Conservation (phyloP, 352 stramenopile genomes). For the Peronosclerospora sorghi region DNA sequence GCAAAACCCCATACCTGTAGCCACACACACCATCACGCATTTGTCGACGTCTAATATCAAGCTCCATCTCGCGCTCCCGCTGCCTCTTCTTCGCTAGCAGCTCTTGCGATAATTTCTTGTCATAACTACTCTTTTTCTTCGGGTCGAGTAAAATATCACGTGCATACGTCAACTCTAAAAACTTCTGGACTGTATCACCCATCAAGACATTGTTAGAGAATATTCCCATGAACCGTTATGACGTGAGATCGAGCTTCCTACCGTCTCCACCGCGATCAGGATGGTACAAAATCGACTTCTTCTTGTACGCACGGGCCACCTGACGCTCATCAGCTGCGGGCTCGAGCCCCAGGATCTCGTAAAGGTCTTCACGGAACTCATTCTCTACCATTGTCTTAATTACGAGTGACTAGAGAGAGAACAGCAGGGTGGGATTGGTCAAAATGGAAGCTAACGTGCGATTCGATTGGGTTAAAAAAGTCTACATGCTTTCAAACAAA, state of each 20-base stretch:
- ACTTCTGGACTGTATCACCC: constrained; percentile 52
- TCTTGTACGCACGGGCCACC: constrained; percentile 75
- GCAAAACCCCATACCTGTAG: too few species aligned
- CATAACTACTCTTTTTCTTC: constrained; percentile 73
- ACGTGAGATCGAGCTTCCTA: too few species aligned
- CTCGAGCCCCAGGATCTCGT: constrained; percentile 69
- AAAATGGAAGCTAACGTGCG: too few species aligned
- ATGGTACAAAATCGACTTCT: constrained; percentile 69
- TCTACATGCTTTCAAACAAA: constrained; percentile 68
- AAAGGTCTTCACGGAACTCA: constrained; percentile 43
- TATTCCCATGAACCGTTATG: too few species aligned
- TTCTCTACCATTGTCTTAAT: constrained; percentile 21
- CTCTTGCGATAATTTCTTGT: constrained; percentile 61
- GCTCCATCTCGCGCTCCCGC: constrained; percentile 45
- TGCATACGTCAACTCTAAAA: constrained; percentile 68
- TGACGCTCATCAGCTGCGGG: constrained; percentile 47
- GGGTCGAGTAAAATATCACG: constrained; percentile 66
- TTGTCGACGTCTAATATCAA: constrained; percentile 42
- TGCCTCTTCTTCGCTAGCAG: constrained; percentile 55
- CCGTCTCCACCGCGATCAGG: constrained; percentile 72
- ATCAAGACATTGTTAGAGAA: constrained; percentile 1
- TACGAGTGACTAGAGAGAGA: background rate
- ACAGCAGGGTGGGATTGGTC: too few species aligned
- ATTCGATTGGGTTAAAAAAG: too few species aligned
- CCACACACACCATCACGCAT: constrained; percentile 47